Evolutionary conservation across 2,329 filamentous ascomycete species (phyloP).

Genomic region (Apiospora kogelbergensis): DNA sequence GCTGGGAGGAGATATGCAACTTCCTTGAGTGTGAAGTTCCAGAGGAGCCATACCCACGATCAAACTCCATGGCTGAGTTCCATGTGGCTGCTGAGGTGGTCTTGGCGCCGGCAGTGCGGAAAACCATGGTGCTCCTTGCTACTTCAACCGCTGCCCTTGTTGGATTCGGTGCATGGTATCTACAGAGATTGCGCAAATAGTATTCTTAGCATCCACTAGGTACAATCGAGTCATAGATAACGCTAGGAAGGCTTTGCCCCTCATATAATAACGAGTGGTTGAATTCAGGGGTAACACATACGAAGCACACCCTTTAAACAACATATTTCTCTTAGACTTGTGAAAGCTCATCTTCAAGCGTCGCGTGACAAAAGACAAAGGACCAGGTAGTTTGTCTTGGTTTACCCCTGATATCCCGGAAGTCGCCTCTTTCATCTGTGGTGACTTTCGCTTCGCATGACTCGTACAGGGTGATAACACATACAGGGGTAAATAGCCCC

Average conservation of each 20-base stretch:
- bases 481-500: neutral
- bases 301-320: neutral
- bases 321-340: neutral
- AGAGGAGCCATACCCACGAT: neutral
- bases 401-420: neutral
- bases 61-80: conserved; percentile 8
- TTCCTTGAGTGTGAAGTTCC: neutral
- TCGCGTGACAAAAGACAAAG: neutral
- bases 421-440: neutral
- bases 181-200: neutral
- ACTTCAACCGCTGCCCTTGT: neutral
- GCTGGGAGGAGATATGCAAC: conserved; percentile 8
- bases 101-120: neutral
- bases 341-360: neutral
- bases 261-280: too few relatives aligned
- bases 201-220: neutral
- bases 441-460: neutral
- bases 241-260: too few relatives aligned
- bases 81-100: conserved; percentile 7
- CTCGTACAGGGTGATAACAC: neutral
- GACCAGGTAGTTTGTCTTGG: neutral
- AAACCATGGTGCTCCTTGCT: neutral
- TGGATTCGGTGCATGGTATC: neutral
- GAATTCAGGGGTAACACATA: too few relatives aligned
- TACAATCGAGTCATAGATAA: neutral